Conservation (phyloP, 345 rosid genomes). For the Raphanus raphanistrum region DNA sequence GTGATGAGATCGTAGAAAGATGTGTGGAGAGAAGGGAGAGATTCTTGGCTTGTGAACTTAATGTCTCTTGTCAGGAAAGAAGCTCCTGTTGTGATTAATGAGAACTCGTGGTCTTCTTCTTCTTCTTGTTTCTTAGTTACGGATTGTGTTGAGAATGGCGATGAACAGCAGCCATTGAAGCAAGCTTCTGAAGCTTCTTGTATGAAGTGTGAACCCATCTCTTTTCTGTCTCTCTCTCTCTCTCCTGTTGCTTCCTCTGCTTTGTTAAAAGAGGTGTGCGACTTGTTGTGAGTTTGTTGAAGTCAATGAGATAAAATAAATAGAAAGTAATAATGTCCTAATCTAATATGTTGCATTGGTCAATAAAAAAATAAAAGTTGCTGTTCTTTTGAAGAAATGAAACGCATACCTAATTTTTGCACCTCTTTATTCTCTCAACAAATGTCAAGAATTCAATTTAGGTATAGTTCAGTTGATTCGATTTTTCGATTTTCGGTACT, state of each 20-base stretch:
- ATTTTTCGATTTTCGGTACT: too few relatives aligned
- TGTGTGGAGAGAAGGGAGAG: slow-evolving; percentile 65
- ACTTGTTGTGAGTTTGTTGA: slow-evolving; percentile 9
- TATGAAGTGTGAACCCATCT: slow-evolving; percentile 49
- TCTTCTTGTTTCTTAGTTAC: slow-evolving; percentile 10
- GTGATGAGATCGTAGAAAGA: slow-evolving; percentile 51
- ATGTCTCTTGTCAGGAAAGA: slow-evolving; percentile 46
- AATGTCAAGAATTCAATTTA: background rate
- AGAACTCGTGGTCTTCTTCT: slow-evolving; percentile 46
- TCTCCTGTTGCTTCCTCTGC: background rate
- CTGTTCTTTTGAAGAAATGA: background rate
- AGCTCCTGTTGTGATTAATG: slow-evolving; percentile 40
- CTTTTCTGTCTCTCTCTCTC: background rate
- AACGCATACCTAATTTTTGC: background rate
- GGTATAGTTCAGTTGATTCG: too few relatives aligned
- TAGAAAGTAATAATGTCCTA: slow-evolving; percentile 13
- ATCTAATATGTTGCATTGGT: slow-evolving; percentile 1
- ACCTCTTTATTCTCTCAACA: background rate
- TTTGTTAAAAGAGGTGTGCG: slow-evolving; percentile 22
- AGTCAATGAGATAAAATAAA: slow-evolving; percentile 29
- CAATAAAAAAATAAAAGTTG: slow-evolving; percentile 27
- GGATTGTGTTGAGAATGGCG: slow-evolving; percentile 44
- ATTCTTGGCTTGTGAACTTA: slow-evolving; percentile 79
- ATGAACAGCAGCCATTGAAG: slow-evolving; percentile 55
- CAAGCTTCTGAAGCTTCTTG: slow-evolving; percentile 43